These are phyloP conservation scores for Calonectria leucothoes DNA, from an alignment of 2,329 filamentous ascomycete species.

Conservation along the genomic window DNA sequence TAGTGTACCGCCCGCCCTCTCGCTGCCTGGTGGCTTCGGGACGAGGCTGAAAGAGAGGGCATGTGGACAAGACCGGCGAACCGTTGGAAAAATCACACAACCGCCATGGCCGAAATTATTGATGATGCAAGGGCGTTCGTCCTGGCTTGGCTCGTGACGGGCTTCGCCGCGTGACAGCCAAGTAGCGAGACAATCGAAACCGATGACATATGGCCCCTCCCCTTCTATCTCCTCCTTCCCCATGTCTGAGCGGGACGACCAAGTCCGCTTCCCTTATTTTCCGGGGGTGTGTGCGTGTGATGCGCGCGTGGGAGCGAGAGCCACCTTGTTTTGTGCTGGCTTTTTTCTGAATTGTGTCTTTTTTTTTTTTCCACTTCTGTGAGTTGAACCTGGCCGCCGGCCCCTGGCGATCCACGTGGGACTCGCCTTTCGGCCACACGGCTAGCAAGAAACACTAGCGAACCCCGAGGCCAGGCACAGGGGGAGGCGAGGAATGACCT, in stretches of 20 bases:
- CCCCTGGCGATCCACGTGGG: conserved; percentile 11
- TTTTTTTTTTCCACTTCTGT: not conserved
- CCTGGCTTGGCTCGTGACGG: not conserved
- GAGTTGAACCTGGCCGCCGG: not conserved
- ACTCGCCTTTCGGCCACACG: not conserved
- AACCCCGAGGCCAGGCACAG: conserved; percentile 22
- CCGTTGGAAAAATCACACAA: not conserved
- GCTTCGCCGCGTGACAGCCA: not conserved
- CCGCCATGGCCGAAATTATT: conserved; percentile 1
- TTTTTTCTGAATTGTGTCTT: not conserved
- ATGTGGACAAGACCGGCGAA: not conserved
- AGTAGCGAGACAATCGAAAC: not conserved
- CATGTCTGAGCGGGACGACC: not conserved
- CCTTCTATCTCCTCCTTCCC: not conserved
- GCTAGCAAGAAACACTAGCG: conserved; percentile 18
- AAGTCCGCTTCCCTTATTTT: not conserved
- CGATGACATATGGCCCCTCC: not conserved
- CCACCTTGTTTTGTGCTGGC: not conserved
- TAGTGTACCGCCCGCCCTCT: not conserved
- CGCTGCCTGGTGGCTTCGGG: not conserved
- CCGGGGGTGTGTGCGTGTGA: not conserved
- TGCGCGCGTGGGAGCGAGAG: no score
- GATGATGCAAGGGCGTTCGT: not conserved
- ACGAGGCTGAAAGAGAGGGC: conserved; percentile 3
- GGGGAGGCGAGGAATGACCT: conserved; percentile 36